Percentiles rank a stretch among this genome's conserved stretches.
These are phyloP conservation scores for Pharnaceum exiguum DNA, from an alignment of 148 eudicot genomes.

Conservation along the genomic window DNA sequence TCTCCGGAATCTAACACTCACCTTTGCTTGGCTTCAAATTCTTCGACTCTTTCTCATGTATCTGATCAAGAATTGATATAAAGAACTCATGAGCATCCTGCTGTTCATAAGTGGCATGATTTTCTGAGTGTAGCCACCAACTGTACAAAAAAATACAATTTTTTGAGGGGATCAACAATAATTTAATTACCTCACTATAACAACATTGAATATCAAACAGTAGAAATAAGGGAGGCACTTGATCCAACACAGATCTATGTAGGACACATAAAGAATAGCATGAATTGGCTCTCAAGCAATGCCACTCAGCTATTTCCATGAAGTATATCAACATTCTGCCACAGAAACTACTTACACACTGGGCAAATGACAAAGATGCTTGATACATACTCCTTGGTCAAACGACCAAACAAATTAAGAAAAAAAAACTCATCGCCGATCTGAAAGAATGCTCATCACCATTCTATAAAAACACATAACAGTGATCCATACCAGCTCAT, in stretches of 20 bases:
- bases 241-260: not conserved
- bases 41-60: conserved; percentile 59
- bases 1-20: conserved; percentile 23
- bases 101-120: conserved; percentile 70
- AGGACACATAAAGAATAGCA: not conserved
- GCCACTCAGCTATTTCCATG: not conserved
- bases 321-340: not conserved
- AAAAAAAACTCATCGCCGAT: no score
- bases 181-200: conserved; percentile 1
- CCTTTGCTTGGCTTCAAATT: conserved; percentile 33
- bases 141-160: conserved; percentile 31
- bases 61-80: conserved; percentile 57
- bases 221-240: not conserved
- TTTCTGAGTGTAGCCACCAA: conserved; percentile 75
- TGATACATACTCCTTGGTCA: no score
- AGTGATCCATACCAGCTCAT: no score
- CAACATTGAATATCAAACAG: not conserved
- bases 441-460: no score
- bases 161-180: conserved; percentile 8
- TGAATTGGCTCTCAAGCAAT: not conserved
- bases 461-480: no score
- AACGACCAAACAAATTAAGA: no score
- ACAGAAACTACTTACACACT: not conserved
- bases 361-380: no score
- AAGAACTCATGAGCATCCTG: conserved; percentile 84